A percentile compares a stretch with the other conserved stretches of the same genome.
Conservation (phyloP, 208 protist genomes). For the Trichomonas vaginalis region DNA sequence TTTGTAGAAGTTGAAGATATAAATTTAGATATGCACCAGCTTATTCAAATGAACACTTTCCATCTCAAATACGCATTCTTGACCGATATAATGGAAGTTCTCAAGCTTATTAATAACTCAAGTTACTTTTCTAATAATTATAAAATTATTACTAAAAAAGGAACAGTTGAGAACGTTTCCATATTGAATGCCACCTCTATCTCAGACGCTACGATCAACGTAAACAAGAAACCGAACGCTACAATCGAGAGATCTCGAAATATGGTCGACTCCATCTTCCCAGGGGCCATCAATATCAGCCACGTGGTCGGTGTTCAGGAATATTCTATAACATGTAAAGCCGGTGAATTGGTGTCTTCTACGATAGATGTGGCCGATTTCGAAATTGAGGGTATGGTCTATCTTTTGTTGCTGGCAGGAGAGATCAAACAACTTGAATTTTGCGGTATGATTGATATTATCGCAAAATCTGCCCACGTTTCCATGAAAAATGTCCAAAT, state of each 20-base stretch:
- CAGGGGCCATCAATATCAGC: neutral
- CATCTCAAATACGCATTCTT: neutral
- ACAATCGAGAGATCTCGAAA: neutral
- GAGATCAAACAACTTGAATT: neutral
- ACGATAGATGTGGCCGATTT: neutral
- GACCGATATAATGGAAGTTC: neutral
- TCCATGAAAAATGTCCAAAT: neutral
- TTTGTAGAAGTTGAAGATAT: neutral
- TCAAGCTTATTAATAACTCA: neutral
- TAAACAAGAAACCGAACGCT: neutral
- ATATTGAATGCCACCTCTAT: neutral
- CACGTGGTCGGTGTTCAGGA: neutral
- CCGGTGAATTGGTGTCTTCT: neutral
- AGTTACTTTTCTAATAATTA: neutral
- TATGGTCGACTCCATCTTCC: neutral
- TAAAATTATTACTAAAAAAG: neutral
- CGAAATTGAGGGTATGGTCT: neutral
- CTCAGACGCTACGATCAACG: neutral
- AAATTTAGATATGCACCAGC: neutral
- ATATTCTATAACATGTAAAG: neutral
- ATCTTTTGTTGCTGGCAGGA: neutral
- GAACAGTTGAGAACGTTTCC: neutral
- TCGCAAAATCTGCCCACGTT: neutral
- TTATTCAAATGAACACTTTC: neutral
- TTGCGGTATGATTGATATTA: neutral